A percentile compares a stretch with the other conserved stretches of the same genome.
Conservation (phyloP, 2,329 filamentous ascomycete species). For the Pestalotiopsis sp. region DNA sequence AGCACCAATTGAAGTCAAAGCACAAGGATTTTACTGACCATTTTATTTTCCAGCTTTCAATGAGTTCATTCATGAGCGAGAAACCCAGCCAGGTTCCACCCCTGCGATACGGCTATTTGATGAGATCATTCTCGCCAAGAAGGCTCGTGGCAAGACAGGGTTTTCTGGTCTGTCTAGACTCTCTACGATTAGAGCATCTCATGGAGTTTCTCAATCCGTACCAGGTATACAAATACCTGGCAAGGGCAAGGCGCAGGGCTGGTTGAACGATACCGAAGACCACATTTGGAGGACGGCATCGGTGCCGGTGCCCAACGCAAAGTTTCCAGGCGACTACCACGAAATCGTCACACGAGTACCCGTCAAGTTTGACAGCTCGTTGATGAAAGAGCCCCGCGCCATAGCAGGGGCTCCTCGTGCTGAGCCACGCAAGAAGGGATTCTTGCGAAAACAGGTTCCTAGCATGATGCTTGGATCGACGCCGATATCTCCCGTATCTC, state of each 20-base stretch:
- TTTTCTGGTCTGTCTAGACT: constrained; percentile 66
- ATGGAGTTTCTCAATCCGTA: constrained; percentile 47
- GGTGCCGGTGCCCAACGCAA: constrained; percentile 60
- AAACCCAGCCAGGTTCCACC: constrained; percentile 63
- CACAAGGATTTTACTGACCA: constrained; percentile 18
- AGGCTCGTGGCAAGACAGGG: constrained; percentile 63
- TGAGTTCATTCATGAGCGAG: constrained; percentile 83
- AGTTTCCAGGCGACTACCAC: constrained; percentile 65
- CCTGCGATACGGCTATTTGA: constrained; percentile 77
- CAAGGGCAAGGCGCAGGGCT: constrained; percentile 51
- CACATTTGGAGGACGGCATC: constrained; percentile 77
- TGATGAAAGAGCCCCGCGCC: constrained; percentile 90
- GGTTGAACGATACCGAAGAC: constrained; percentile 72
- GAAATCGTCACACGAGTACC: constrained; percentile 68
- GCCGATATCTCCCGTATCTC: constrained; percentile 26
- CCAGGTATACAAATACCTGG: constrained; percentile 38
- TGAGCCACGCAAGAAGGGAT: constrained; percentile 50
- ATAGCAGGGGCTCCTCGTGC: constrained; percentile 83
- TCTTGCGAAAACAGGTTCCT: constrained; percentile 59
- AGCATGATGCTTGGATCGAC: constrained; percentile 32
- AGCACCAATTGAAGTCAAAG: constrained; percentile 17
- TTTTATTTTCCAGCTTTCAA: constrained; percentile 61
- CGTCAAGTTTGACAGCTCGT: constrained; percentile 76
- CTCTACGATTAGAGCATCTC: constrained; percentile 59
- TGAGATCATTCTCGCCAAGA: constrained; percentile 81